Evolutionary conservation across 2,329 filamentous ascomycete species (phyloP), one percentile per base, ranked within the genome.

Genomic region (Calonectria hongkongensis): DNA sequence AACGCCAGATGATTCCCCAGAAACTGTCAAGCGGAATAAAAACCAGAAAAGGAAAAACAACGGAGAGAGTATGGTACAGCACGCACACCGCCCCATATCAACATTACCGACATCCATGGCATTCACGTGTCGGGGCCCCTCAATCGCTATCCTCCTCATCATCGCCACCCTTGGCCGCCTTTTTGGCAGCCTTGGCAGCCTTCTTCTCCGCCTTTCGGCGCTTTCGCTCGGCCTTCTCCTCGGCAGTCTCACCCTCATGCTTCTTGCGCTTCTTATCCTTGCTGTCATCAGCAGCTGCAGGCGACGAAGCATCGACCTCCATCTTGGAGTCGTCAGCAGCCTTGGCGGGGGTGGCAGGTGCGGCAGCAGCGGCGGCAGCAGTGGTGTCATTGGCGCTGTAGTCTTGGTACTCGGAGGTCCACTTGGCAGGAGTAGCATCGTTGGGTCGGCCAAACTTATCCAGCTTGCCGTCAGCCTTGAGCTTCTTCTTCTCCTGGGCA

Each of bases 401-500:
- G 88, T 98, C 97, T 86, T 95, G 96, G 90, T 99, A 99, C 78
- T 94, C 94, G 45, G 91, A 87, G 79, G 94, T 95, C 97, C 97
- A 99, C 87, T 97, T 95, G 80, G 95, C 92, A 30, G 97, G 97
- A 6, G 97, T 99, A 76, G 93, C 92, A 84, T 98, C 96, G 85
- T 98, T 99, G 80, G 94, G 86, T 72, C 96, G 93, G 78, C 97
- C 97, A 81, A 92, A 98, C 93, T 99, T 99, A 89, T 99, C 97
- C 73, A 99, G 93, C 88, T 98, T 98, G 85, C 97, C 97, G 79
- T 95, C 94, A 66, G 96, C 95, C 92, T 98, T 98, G 89, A 99
- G 92, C 92, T 98, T 98, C 94, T 99, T 99, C 93, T 99, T 99
- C 90, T 98, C 95, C 62, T 94, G 87, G 63, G 97, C 97, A 73